Evolutionary conservation across 1,284 basidiomycete species (phyloP).

Genomic region (Pterula multifida): DNA sequence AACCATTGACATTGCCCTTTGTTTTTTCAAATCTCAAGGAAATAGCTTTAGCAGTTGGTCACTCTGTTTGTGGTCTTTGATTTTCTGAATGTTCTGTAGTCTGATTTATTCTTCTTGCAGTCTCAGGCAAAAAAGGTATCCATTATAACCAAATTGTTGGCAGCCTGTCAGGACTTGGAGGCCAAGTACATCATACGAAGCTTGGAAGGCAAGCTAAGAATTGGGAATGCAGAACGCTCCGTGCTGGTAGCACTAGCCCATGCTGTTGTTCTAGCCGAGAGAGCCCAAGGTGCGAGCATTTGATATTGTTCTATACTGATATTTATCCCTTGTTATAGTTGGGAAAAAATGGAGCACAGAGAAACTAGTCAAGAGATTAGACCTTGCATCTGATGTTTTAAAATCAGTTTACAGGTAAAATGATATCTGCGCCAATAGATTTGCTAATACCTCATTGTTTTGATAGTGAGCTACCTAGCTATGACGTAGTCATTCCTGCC

Average conservation of each 20-base stretch:
- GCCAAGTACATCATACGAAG: conserved; percentile 96
- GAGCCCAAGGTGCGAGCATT: conserved; percentile 41
- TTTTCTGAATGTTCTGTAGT: background rate
- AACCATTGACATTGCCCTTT: conserved; percentile 76
- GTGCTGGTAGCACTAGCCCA: conserved; percentile 83
- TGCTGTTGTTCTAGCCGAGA: conserved; percentile 72
- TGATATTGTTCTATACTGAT: background rate
- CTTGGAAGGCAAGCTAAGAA: conserved; percentile 93
- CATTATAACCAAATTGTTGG: conserved; percentile 90
- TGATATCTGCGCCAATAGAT: background rate
- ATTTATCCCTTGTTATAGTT: conserved; percentile 25
- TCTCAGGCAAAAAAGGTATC: conserved; percentile 93
- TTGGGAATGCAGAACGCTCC: conserved; percentile 93
- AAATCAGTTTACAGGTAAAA: conserved; percentile 85
- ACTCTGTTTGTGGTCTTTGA: conserved; percentile 42
- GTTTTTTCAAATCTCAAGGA: conserved; percentile 83
- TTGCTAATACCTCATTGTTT: conserved; percentile 2
- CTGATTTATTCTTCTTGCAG: conserved; percentile 26
- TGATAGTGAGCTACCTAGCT: conserved; percentile 82
- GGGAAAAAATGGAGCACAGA: conserved; percentile 69
- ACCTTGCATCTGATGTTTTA: conserved; percentile 68
- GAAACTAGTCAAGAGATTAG: conserved; percentile 63
- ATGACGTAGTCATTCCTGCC: conserved; percentile 91
- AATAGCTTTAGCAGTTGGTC: conserved; percentile 77
- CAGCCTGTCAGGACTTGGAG: conserved; percentile 79